Percentiles rank a stretch among this genome's conserved stretches.
Evolutionary conservation across 257 asterid species (phyloP).

Genomic region (Schizonepeta tenuifolia): DNA sequence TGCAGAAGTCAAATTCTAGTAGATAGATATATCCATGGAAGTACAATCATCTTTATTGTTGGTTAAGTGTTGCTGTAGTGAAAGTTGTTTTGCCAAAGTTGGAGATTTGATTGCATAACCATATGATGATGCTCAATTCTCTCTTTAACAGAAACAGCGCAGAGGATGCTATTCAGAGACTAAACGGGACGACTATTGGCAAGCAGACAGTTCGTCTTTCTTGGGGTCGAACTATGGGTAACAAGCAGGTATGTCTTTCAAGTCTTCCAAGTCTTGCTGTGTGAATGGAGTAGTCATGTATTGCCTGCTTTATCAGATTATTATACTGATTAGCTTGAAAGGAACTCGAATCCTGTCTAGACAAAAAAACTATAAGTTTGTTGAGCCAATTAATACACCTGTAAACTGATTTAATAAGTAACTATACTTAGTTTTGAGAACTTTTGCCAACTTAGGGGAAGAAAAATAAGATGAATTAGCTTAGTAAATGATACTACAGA

Average conservation of each 20-base stretch:
- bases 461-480: not conserved
- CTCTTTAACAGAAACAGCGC: slow-evolving; percentile 59
- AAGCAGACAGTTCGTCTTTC: slow-evolving; percentile 86
- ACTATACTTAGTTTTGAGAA: no score
- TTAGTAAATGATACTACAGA: not conserved
- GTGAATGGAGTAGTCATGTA: slow-evolving; percentile 20
- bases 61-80: not conserved
- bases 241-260: slow-evolving; percentile 58
- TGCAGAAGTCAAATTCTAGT: not conserved
- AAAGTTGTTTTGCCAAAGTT: slow-evolving; percentile 6
- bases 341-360: not conserved
- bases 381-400: not conserved
- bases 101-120: slow-evolving; percentile 19
- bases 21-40: not conserved
- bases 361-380: slow-evolving; percentile 1
- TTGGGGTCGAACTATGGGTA: slow-evolving; percentile 76
- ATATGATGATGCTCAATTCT: slow-evolving; percentile 20
- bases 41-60: not conserved
- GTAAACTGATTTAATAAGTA: slow-evolving; percentile 1
- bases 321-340: not conserved
- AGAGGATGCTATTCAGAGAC: slow-evolving; percentile 69
- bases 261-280: not conserved
- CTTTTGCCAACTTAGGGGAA: not conserved
- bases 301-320: slow-evolving; percentile 6
- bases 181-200: slow-evolving; percentile 64